Conservation (phyloP, 2,329 filamentous ascomycete genomes). For the Aureobasidium sp. region DNA sequence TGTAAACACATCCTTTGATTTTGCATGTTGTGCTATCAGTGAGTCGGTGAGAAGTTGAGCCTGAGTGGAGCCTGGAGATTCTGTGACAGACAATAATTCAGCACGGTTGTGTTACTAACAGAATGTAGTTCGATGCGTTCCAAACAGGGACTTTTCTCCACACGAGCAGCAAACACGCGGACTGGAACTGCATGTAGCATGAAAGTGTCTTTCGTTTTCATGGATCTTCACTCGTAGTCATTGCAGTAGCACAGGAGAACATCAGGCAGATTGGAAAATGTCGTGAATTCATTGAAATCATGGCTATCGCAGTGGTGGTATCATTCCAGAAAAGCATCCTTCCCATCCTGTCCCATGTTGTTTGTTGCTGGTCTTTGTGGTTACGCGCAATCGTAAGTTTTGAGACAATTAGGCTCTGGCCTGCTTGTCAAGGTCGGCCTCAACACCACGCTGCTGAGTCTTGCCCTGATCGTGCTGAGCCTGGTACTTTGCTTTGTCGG, state of each 20-base stretch:
- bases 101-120: background rate
- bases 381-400: background rate
- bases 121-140: background rate
- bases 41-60: background rate
- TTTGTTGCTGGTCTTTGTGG: background rate
- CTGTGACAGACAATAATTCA: background rate
- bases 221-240: too few species aligned
- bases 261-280: background rate
- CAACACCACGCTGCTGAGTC: conserved; percentile 74
- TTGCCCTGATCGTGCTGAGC: conserved; percentile 73
- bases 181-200: background rate
- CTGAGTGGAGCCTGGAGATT: background rate
- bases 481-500: conserved; percentile 58
- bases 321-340: conserved; percentile 3
- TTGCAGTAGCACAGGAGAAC: too few species aligned
- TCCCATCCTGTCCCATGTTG: background rate
- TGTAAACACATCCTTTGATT: background rate
- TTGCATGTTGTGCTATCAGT: background rate
- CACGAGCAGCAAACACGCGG: background rate
- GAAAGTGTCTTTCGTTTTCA: background rate
- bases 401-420: conserved; percentile 25
- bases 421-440: conserved; percentile 73
- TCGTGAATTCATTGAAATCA: conserved; percentile 4
- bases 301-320: conserved; percentile 4
- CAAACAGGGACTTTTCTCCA: background rate